Conservation (phyloP, 352 stramenopile genomes). For the Saprolegnia parasitica region DNA sequence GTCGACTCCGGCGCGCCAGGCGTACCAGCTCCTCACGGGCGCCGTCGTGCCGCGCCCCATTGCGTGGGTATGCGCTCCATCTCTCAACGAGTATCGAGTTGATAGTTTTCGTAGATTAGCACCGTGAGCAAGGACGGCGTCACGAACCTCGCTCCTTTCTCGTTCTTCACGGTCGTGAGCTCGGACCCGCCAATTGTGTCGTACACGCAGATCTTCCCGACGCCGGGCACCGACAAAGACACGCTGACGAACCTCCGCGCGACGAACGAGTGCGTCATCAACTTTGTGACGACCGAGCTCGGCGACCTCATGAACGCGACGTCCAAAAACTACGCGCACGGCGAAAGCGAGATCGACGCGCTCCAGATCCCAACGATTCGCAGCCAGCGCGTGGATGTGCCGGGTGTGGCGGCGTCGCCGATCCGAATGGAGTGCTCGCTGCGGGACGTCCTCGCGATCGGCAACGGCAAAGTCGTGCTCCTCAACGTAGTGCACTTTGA, state of each 20-base stretch:
- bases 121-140: neutral
- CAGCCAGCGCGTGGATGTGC: neutral
- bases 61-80: conserved; percentile 13
- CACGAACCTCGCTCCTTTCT: conserved; percentile 19
- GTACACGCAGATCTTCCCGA: conserved; percentile 19
- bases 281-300: conserved; percentile 7
- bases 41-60: conserved; percentile 20
- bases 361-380: conserved; percentile 1
- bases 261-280: conserved; percentile 22
- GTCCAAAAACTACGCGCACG: neutral
- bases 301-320: conserved; percentile 21
- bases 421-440: conserved; percentile 24
- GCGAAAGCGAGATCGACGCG: conserved; percentile 22
- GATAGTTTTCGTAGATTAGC: conserved; percentile 1
- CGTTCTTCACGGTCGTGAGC: conserved; percentile 25
- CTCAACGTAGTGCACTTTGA: conserved; percentile 21
- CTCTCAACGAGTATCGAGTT: neutral
- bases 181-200: conserved; percentile 12
- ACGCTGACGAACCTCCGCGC: conserved; percentile 9
- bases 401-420: conserved; percentile 6
- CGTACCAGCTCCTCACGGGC: conserved; percentile 20
- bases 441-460: conserved; percentile 13
- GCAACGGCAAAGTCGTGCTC: conserved; percentile 23
- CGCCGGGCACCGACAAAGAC: conserved; percentile 13
- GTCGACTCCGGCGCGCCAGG: neutral